A percentile compares a stretch with the other conserved stretches of the same genome.
phyloP scores from a whole-genome alignment of 768 basidiomycete genomes.

The Phylloporus rhodoxanthus region DNA sequence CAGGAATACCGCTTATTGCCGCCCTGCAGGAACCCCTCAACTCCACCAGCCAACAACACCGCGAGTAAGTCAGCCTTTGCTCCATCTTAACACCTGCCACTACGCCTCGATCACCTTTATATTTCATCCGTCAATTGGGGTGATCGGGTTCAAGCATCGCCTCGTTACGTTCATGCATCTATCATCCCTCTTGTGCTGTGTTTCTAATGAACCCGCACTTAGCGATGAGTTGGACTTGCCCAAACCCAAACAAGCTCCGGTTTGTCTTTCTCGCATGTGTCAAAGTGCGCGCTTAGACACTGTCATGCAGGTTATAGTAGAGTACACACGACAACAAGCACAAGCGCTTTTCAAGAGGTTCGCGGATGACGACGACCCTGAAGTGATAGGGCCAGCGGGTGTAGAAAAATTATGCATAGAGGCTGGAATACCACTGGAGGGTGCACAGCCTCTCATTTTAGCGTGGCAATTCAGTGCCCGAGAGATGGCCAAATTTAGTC shows the following conservation, averaged over 20 bases:
- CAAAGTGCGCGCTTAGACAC: neutral
- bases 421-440: constrained; percentile 67
- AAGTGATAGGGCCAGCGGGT: constrained; percentile 64
- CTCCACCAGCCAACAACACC: constrained; percentile 19
- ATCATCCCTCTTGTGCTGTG: constrained; percentile 58
- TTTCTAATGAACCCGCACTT: constrained; percentile 47
- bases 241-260: constrained; percentile 30
- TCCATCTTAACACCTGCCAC: constrained; percentile 12
- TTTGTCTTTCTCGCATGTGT: constrained; percentile 16
- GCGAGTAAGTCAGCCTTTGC: constrained; percentile 29
- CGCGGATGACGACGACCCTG: constrained; percentile 45
- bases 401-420: constrained; percentile 67
- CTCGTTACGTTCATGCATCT: constrained; percentile 49
- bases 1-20: constrained; percentile 10
- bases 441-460: constrained; percentile 62
- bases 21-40: constrained; percentile 23
- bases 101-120: constrained; percentile 9
- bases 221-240: constrained; percentile 42
- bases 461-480: constrained; percentile 68
- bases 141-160: constrained; percentile 21
- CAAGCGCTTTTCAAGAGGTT: constrained; percentile 56
- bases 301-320: constrained; percentile 8
- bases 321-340: constrained; percentile 49
- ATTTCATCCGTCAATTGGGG: constrained; percentile 14
- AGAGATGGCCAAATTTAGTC: constrained; percentile 69